phyloP scores from a whole-genome alignment of 495 filamentous ascomycete species.

The Amniculicola lignicola region DNA sequence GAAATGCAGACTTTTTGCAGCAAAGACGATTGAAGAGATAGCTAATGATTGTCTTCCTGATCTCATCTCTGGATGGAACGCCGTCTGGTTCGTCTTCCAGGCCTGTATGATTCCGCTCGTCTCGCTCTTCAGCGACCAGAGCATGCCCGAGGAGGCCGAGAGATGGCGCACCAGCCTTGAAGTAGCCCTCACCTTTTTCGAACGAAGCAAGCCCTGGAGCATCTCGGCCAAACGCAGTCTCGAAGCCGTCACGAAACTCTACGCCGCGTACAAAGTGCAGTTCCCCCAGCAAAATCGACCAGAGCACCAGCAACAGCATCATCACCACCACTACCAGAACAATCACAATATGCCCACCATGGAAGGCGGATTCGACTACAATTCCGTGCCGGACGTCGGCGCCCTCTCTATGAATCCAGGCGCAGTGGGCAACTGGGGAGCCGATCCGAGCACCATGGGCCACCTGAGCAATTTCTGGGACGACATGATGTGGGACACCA shows the following conservation, averaged over 20 bases:
- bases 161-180: constrained; percentile 56
- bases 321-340: neutral
- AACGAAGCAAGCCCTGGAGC: constrained; percentile 66
- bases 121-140: constrained; percentile 48
- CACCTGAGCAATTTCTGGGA: constrained; percentile 38
- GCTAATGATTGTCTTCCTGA: constrained; percentile 63
- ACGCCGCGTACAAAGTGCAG: constrained; percentile 52
- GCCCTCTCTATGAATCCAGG: constrained; percentile 14
- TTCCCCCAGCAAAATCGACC: neutral
- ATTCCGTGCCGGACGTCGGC: constrained; percentile 19
- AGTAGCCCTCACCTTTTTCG: constrained; percentile 63
- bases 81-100: constrained; percentile 80
- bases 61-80: constrained; percentile 78
- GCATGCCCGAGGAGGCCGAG: constrained; percentile 35
- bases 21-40: constrained; percentile 69
- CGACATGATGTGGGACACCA: constrained; percentile 42
- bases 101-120: constrained; percentile 74
- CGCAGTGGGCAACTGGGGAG: constrained; percentile 9
- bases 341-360: constrained; percentile 1
- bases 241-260: constrained; percentile 67
- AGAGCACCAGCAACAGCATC: neutral
- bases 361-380: constrained; percentile 14
- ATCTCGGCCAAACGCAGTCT: constrained; percentile 66
- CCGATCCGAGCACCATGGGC: constrained; percentile 15
- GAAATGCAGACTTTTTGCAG: constrained; percentile 66